Base-by-base conservation (phyloP, 164 flowering plant species). In the Stephania cephalantha region DNA sequence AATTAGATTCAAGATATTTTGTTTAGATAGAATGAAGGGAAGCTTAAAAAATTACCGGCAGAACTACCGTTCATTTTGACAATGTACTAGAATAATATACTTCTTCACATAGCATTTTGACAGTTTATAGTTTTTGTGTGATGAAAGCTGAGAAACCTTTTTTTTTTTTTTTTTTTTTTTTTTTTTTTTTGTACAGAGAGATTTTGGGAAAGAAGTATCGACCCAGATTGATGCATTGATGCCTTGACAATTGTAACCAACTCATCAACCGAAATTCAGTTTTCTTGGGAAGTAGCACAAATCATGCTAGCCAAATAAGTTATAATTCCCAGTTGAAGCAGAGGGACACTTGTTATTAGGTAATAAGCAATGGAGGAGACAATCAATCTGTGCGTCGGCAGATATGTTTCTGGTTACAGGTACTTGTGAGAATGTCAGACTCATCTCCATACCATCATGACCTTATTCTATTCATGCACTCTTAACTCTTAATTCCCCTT, bases 391-490 rank as follows among this genome's bases (percentile, higher is more conserved):
- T 75, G 74, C 65, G 72, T 66, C 72, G 20, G 42, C 74, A 72
- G 81, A 80, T 79, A 68, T 76, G 74, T 45, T 81, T 80, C 81
- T 74, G 77, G 69, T 31, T 73, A 63, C 17, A 11, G 68, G 74
- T 73, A 18, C 69, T 52, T 52, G 61, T 61, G 55, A 73, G 78
- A 79, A 73, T 81, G 42, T 81, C 82, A 80, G 73, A 81, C 74
- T 74, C 81, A 75, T 74, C 77, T 74, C 80, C 87, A 87, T 88
- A 18, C 20, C 66, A 63, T 22, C 2, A n/a, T 25, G 25, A 0
- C 15, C 55, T 50, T 50, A 9, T 73, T 74, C 75, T 80, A 75
- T 71, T 75, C 83, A 0, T 85, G 82, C 61, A 48, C 66, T 22
- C 61, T 69, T 69, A 15, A 76, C 75, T 74, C 44, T 81, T 79